Percentiles rank a stretch among this genome's conserved stretches.
These are phyloP conservation scores for Ophiostoma novo-ulmi DNA, from an alignment of 2,329 filamentous ascomycete genomes.

Conservation along the genomic window DNA sequence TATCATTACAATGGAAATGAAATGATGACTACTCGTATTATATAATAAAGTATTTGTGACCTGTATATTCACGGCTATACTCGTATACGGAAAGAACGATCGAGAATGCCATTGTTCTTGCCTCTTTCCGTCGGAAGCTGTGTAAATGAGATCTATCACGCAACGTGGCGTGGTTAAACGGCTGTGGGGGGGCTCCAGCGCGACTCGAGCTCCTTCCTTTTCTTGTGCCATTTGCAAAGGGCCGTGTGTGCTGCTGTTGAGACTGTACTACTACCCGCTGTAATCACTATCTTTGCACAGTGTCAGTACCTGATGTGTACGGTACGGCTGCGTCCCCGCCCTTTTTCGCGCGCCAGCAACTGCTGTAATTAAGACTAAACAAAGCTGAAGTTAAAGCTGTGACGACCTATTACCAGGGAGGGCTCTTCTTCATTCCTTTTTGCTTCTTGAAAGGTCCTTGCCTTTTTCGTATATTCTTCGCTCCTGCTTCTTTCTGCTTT, in stretches of 20 bases:
- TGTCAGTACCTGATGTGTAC: background rate
- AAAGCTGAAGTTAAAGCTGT: no score
- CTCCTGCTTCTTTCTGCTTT: background rate
- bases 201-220: background rate
- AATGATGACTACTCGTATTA: no score
- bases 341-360: no score
- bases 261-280: background rate
- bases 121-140: background rate
- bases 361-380: no score
- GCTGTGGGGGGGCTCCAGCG: background rate
- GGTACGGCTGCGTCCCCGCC: no score
- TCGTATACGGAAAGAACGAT: background rate
- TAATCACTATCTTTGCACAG: background rate
- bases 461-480: background rate
- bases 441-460: background rate
- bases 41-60: no score
- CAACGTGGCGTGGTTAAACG: background rate
- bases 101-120: slow-evolving; percentile 1
- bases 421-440: no score
- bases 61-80: background rate
- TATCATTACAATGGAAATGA: no score
- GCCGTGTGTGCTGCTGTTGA: background rate
- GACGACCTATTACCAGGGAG: no score
- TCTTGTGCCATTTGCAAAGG: background rate
- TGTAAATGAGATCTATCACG: background rate